Evolutionary conservation across 2,329 filamentous ascomycete species (phyloP).

Genomic region (Penicillium brasilianum): DNA sequence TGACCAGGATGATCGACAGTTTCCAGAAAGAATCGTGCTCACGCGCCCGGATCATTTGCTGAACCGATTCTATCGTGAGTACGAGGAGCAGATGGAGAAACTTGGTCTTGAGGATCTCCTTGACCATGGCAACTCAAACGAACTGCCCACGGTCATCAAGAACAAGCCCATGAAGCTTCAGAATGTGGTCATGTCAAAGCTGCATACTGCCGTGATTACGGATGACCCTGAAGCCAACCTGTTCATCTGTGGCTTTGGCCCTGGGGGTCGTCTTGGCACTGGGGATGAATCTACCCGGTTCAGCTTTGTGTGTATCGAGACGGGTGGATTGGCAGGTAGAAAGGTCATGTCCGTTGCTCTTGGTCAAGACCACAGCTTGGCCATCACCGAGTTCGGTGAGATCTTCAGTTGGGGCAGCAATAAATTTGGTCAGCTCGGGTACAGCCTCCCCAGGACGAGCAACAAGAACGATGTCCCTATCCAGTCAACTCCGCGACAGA

Average conservation of each 20-base stretch:
- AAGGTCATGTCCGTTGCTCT: conserved; percentile 78
- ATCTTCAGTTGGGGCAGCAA: conserved; percentile 96
- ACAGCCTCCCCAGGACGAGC: conserved; percentile 67
- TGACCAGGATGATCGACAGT: conserved; percentile 94
- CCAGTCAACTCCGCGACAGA: conserved; percentile 79
- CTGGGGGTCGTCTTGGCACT: conserved; percentile 84
- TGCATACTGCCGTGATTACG: conserved; percentile 88
- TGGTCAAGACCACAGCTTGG: conserved; percentile 89
- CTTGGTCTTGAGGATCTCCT: conserved; percentile 28
- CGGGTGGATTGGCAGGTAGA: conserved; percentile 72
- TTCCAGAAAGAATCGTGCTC: conserved; percentile 80
- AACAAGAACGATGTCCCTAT: conserved; percentile 82
- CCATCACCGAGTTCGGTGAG: conserved; percentile 82
- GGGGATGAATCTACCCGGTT: conserved; percentile 91
- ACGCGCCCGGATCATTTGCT: conserved; percentile 78
- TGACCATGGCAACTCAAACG: conserved; percentile 49
- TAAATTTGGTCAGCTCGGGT: conserved; percentile 82
- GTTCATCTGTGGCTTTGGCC: conserved; percentile 89
- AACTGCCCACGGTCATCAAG: conserved; percentile 74
- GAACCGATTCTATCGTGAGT: conserved; percentile 72
- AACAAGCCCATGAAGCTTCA: conserved; percentile 76
- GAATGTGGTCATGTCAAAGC: conserved; percentile 85
- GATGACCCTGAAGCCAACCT: conserved; percentile 87
- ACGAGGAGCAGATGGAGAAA: conserved; percentile 52
- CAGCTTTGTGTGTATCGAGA: conserved; percentile 80